Conservation (phyloP, 2,329 filamentous ascomycete genomes). For the Penicillium paneum region DNA sequence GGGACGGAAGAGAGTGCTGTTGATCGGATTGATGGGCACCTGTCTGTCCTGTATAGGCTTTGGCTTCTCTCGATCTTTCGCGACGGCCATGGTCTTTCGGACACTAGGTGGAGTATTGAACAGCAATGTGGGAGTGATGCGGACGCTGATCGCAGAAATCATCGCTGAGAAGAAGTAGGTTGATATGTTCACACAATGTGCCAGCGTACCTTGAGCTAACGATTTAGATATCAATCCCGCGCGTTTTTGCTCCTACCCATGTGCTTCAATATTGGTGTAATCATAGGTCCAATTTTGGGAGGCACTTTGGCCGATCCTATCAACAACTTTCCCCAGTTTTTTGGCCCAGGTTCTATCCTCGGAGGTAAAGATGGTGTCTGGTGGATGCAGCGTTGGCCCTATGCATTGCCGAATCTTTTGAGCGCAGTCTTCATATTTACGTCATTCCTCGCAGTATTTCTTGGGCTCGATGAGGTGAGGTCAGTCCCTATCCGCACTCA, state of each 20-base stretch:
- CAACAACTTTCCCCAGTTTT: conserved; percentile 59
- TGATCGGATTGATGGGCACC: conserved; percentile 72
- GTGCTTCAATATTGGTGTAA: conserved; percentile 66
- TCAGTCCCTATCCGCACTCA: not conserved
- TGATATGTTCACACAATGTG: not conserved
- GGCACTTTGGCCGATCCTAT: conserved; percentile 67
- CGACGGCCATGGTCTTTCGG: conserved; percentile 62
- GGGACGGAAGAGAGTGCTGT: conserved; percentile 73
- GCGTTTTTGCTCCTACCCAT: conserved; percentile 62
- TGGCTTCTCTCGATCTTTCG: conserved; percentile 65
- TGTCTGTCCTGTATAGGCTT: conserved; percentile 64
- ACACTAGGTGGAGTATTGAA: conserved; percentile 65
- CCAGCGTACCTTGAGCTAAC: not conserved
- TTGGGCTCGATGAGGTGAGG: conserved; percentile 64
- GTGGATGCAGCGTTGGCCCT: conserved; percentile 66
- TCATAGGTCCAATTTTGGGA: conserved; percentile 59
- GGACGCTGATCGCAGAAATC: conserved; percentile 71
- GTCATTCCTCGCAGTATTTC: conserved; percentile 55
- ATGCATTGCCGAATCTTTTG: conserved; percentile 66
- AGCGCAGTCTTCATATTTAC: conserved; percentile 59
- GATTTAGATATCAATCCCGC: conserved; percentile 44
- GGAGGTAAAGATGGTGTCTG: conserved; percentile 57
- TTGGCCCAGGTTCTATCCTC: conserved; percentile 58
- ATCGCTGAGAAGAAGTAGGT: conserved; percentile 64
- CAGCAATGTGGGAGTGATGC: conserved; percentile 71